These are phyloP conservation scores for Didymella lethalis DNA, from an alignment of 2,329 filamentous ascomycete species.

Conservation along the genomic window DNA sequence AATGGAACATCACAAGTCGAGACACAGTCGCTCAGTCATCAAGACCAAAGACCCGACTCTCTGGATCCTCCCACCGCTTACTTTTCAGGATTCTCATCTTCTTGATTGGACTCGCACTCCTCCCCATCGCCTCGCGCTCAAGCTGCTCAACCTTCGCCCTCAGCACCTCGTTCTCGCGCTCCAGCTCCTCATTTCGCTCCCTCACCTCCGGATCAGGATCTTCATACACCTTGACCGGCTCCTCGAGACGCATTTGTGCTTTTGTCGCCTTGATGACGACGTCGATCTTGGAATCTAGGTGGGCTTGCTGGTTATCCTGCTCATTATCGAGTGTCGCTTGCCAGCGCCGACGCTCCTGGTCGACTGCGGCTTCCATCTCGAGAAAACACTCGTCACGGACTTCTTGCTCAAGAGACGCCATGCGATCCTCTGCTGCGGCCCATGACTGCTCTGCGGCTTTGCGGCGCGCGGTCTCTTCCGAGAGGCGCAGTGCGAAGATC, in stretches of 20 bases:
- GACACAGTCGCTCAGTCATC: slow-evolving; percentile 9
- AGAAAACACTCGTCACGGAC: slow-evolving; percentile 87
- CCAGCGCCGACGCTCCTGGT: slow-evolving; percentile 81
- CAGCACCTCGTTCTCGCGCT: slow-evolving; percentile 55
- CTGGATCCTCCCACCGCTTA: slow-evolving; percentile 57
- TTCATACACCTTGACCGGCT: slow-evolving; percentile 53
- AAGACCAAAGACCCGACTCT: slow-evolving; percentile 21
- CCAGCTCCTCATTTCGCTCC: slow-evolving; percentile 50
- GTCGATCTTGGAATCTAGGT: slow-evolving; percentile 88
- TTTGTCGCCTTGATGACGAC: slow-evolving; percentile 67
- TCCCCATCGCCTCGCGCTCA: slow-evolving; percentile 51
- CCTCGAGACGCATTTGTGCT: slow-evolving; percentile 39
- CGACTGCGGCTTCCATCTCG: slow-evolving; percentile 83
- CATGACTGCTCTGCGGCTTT: slow-evolving; percentile 77
- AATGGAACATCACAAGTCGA: background rate
- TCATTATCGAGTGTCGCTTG: slow-evolving; percentile 80
- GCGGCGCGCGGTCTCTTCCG: slow-evolving; percentile 74
- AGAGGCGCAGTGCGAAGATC: slow-evolving; percentile 72
- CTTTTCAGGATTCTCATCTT: slow-evolving; percentile 60
- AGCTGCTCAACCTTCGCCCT: slow-evolving; percentile 50
- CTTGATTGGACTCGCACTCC: slow-evolving; percentile 56
- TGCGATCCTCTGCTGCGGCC: slow-evolving; percentile 66
- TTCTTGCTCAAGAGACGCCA: slow-evolving; percentile 81
- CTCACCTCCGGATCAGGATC: slow-evolving; percentile 51
- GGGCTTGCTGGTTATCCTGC: slow-evolving; percentile 77